Conservation (phyloP, 2,329 filamentous ascomycete genomes). For the Claviceps paspali region DNA sequence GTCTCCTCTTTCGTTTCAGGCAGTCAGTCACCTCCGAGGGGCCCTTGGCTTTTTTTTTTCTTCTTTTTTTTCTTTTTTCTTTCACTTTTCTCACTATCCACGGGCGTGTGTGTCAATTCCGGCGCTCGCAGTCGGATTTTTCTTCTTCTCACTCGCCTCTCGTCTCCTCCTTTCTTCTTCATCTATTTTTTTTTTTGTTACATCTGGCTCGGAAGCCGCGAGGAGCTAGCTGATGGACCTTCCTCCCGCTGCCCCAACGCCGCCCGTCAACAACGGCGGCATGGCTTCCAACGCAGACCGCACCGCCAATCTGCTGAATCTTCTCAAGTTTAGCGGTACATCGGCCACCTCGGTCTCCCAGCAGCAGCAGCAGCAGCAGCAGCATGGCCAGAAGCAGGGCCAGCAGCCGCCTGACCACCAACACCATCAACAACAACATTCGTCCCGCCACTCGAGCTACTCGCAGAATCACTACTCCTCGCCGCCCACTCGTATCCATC, state of each 20-base stretch:
- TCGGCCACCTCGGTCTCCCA: constrained; percentile 16
- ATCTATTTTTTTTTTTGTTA: too few relatives aligned
- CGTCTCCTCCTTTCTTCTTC: neutral
- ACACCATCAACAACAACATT: constrained; percentile 9
- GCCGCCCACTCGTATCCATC: constrained; percentile 31
- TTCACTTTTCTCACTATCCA: too few relatives aligned
- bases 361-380: constrained; percentile 13
- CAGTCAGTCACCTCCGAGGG: too few relatives aligned
- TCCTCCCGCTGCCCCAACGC: constrained; percentile 37
- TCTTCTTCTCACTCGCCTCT: too few relatives aligned
- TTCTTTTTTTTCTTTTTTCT: neutral
- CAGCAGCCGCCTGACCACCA: constrained; percentile 14
- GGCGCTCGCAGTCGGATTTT: too few relatives aligned
- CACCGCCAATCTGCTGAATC: constrained; percentile 40
- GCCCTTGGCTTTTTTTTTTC: neutral
- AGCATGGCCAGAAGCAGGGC: constrained; percentile 8
- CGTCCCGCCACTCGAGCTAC: constrained; percentile 9
- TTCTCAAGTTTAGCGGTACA: constrained; percentile 43
- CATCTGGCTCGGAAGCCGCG: too few relatives aligned
- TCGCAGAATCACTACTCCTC: constrained; percentile 12
- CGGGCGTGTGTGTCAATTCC: too few relatives aligned
- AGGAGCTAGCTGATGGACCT: constrained; percentile 25
- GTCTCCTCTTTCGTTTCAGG: too few relatives aligned
- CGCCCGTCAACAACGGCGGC: constrained; percentile 24
- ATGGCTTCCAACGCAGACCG: constrained; percentile 28